Evolutionary conservation across 2,329 filamentous ascomycete genomes (phyloP).

Genomic region (Bipolaris sorokiniana): DNA sequence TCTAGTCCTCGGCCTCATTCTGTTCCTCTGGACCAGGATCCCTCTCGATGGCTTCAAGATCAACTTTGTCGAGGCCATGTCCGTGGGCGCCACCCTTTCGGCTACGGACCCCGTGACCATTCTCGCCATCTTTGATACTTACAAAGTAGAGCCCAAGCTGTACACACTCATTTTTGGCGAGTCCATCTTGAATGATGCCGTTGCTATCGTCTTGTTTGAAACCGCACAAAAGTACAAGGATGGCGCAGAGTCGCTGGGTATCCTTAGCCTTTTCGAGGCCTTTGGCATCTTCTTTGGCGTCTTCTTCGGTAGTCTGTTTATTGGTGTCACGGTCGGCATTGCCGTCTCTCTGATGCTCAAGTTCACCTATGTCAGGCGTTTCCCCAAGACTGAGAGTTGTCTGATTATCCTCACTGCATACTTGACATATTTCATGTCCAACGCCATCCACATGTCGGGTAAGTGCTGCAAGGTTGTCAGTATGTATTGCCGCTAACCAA

Average conservation of each 20-base stretch:
- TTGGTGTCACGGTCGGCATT: conserved; percentile 87
- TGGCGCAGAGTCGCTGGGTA: conserved; percentile 70
- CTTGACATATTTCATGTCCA: conserved; percentile 96
- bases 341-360: conserved; percentile 87
- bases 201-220: conserved; percentile 98
- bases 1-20: conserved; percentile 85
- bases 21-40: conserved; percentile 87
- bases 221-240: conserved; percentile 92
- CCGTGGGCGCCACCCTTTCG: conserved; percentile 92
- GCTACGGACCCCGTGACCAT: conserved; percentile 98
- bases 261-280: conserved; percentile 86
- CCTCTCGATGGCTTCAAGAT: conserved; percentile 85
- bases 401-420: conserved; percentile 93
- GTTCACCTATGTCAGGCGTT: conserved; percentile 89
- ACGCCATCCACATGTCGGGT: conserved; percentile 96
- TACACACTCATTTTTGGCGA: conserved; percentile 99
- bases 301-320: conserved; percentile 92
- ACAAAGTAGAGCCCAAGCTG: conserved; percentile 98
- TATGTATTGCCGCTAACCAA: conserved; percentile 16
- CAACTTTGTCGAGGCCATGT: conserved; percentile 93
- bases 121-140: conserved; percentile 97
- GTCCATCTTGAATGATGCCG: conserved; percentile 96
- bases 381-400: conserved; percentile 96
- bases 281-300: conserved; percentile 93
- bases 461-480: conserved; percentile 45